A percentile compares a stretch with the other conserved stretches of the same genome.
These are phyloP conservation scores for Ustilago crameri DNA, from an alignment of 1,284 basidiomycete genomes.

Conservation along the genomic window DNA sequence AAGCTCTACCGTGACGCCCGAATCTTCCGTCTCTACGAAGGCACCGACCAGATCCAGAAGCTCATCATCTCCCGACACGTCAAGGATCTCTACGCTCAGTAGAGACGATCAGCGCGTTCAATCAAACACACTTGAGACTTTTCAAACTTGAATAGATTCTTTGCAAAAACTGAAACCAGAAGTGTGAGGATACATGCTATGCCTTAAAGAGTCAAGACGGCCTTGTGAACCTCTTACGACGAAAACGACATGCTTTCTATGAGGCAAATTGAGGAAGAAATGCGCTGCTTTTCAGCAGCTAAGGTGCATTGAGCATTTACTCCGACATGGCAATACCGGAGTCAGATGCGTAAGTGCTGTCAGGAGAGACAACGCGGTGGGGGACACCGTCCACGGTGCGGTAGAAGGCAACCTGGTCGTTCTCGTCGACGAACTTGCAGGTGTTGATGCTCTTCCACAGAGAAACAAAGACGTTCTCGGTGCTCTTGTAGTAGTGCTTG, in stretches of 20 bases:
- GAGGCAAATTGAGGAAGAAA: not conserved
- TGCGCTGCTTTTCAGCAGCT: too few species aligned
- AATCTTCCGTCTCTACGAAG: slow-evolving; percentile 61
- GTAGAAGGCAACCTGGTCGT: slow-evolving; percentile 66
- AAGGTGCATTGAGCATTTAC: slow-evolving; percentile 18
- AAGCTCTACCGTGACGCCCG: slow-evolving; percentile 71
- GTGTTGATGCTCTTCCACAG: slow-evolving; percentile 71
- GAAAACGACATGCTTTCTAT: too few species aligned
- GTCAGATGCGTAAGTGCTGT: slow-evolving; percentile 58
- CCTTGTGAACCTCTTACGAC: too few species aligned
- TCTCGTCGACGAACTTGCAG: slow-evolving; percentile 69
- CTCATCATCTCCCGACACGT: slow-evolving; percentile 63
- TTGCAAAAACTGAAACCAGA: not conserved
- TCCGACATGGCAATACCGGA: slow-evolving; percentile 64
- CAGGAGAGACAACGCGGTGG: slow-evolving; percentile 46
- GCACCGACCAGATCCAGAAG: slow-evolving; percentile 64
- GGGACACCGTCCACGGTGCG: slow-evolving; percentile 64
- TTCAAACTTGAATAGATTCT: not conserved
- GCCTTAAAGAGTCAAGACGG: too few species aligned
- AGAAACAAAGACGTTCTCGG: slow-evolving; percentile 72
- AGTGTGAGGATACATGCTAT: too few species aligned
- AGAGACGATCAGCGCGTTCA: slow-evolving; percentile 7
- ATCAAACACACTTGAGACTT: too few species aligned
- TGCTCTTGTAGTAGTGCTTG: slow-evolving; percentile 71
- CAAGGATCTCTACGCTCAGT: slow-evolving; percentile 59